These are phyloP conservation scores for Alternaria gaisen DNA, from an alignment of 2,329 filamentous ascomycete species.

Conservation along the genomic window DNA sequence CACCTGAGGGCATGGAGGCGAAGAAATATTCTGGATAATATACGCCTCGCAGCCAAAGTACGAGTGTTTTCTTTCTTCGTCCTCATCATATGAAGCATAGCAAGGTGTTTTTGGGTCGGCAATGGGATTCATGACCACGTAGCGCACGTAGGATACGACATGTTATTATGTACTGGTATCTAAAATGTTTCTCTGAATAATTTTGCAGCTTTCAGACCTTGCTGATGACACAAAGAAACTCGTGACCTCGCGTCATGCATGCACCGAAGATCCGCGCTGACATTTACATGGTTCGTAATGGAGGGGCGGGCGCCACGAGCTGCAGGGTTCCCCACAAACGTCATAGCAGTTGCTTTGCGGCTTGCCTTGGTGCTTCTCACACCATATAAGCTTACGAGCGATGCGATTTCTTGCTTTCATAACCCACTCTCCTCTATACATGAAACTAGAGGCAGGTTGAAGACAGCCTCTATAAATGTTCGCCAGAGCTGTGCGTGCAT, in stretches of 20 bases:
- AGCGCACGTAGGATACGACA: not conserved
- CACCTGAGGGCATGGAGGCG: slow-evolving; percentile 79
- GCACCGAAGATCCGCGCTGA: slow-evolving; percentile 8
- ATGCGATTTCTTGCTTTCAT: not conserved
- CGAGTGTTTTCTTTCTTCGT: not conserved
- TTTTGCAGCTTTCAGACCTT: not conserved
- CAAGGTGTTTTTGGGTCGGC: slow-evolving; percentile 16
- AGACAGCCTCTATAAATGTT: slow-evolving; percentile 1
- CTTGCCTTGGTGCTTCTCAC: not conserved
- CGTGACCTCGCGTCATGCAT: slow-evolving; percentile 6
- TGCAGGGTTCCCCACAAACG: slow-evolving; percentile 14
- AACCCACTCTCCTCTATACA: not conserved
- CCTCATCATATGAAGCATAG: slow-evolving; percentile 11
- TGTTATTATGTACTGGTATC: not conserved
- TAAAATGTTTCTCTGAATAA: not conserved
- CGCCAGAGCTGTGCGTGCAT: not conserved
- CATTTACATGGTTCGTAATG: not conserved
- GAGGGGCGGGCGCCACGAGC: not conserved
- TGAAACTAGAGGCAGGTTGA: not conserved
- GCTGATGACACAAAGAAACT: not conserved
- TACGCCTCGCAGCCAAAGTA: not conserved
- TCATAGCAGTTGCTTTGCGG: slow-evolving; percentile 6
- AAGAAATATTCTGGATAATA: slow-evolving; percentile 65
- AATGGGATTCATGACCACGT: not conserved
- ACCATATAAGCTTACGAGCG: not conserved